Base-by-base conservation (phyloP, 805 yeast species). In the Alloascoidea africana region DNA sequence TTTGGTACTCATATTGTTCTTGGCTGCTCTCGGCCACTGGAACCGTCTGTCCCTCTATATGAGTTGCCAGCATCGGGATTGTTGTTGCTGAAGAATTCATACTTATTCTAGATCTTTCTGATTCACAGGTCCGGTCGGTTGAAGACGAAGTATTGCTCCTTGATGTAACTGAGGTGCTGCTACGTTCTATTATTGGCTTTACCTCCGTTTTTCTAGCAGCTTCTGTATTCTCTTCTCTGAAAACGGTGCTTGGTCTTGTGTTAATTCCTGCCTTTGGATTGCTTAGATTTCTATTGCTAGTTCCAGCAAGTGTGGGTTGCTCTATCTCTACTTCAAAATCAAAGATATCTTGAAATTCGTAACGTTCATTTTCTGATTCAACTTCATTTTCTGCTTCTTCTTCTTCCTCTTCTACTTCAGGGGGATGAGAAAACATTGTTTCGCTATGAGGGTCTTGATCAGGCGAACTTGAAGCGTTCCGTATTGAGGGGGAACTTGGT, bases 401-500 rank as follows among this genome's bases (percentile, higher is more conserved):
- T 8, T 23, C 30, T 8, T 23, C 30, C 30, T 23, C 30, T 8
- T 8, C n/a, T 23, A 8, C 30, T 23, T 23, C 30, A 8, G 8
- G 30, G 30, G 30, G 8, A 23, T 23, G n/a, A 8, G 8, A 8
- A 23, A 8, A 8, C 30, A n/a, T 23, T 23, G 30, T 23, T 8
- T 23, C n/a, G 8, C 30, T 23, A 23, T n/a, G 30, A 23, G 30
- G 30, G 30, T 23, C 30, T 8, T 23, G 13, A 23, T n/a, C n/a
- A 23, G n/a, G 30, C 8, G n/a, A n/a, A 23, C 30, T 23, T 8
- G 30, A 8, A n/a, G 30, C n/a, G 30, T 23, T 23, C 30, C 8
- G n/a, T n/a, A 23, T 23, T n/a, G n/a, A 23, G n/a, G 30, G n/a
- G n/a, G 30, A 23, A n/a, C 30, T n/a, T 23, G n/a, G 30, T 23